Base-by-base conservation (phyloP, 805 yeast genomes). In the Candida insectorum region DNA sequence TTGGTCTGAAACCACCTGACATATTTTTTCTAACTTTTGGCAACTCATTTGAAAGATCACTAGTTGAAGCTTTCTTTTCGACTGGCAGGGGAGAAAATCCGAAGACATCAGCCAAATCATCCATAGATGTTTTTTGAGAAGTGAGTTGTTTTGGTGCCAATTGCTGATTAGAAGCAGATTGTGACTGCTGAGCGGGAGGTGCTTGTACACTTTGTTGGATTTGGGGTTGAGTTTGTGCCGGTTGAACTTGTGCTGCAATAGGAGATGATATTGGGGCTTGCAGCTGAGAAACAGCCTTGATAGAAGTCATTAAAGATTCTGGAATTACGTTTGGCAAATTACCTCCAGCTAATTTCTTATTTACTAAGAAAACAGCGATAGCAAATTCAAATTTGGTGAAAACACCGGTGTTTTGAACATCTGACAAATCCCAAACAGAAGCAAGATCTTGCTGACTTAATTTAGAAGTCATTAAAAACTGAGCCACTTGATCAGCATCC, bases 371-470 rank as follows among this genome's bases (percentile, higher is more conserved):
- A 86, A 93, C 82, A 12, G 97, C 97, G 52, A 93, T 81, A 3
- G 94, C 80, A 57, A 93, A 93, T 56, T 93, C 98, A 44, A 77
- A 69, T 49, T 74, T 77, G 30, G 85, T 72, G 52, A 93, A 87
- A 26, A 73, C 73, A 16, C 96, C 97, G 27, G 85, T 77, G 57
- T 87, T 87, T 45, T 85, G 83, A 41, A 87, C 73, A 56, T 93
- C 97, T 7, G 97, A 78, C 46, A 93, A 69, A 60, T 93, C 98
- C 99, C 99, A 93, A 26, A 91, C 79, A 16, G 77, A 64, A 2
- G 97, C 98, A 42, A 93, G 71, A 14, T 77, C 79, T 32, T 85
- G 89, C 50, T 89, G 96, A 32, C 80, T 73, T 39, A 93, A 73
- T 41, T 85, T 84, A 3, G 97, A 91, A 7, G 93, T 83, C 71